Evolutionary conservation across 352 stramenopile genomes (phyloP).

Genomic region (Globisporangium ultimum): DNA sequence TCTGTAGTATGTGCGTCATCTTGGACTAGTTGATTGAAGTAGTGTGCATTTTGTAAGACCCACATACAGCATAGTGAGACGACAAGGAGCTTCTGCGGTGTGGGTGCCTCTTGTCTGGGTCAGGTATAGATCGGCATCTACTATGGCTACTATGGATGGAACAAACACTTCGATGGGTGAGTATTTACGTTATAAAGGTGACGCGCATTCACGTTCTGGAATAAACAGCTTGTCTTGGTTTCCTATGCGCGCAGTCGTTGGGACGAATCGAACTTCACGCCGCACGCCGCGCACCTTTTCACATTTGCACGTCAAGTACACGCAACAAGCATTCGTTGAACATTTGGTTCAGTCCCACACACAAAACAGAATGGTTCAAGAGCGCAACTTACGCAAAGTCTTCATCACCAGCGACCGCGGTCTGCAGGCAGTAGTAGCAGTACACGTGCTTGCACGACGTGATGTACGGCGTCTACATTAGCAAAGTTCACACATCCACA

Average conservation of each 20-base stretch:
- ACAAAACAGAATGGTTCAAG: not conserved
- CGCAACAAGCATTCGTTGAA: not conserved
- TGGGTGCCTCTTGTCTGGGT: too few species aligned
- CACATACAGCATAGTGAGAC: too few species aligned
- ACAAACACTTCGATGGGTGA: too few species aligned
- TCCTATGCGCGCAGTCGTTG: conserved; percentile 41
- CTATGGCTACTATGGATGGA: too few species aligned
- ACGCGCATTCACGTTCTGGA: too few species aligned
- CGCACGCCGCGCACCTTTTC: conserved; percentile 55
- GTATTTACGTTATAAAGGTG: too few species aligned
- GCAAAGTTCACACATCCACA: not conserved
- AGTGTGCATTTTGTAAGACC: not conserved
- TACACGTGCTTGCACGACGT: conserved; percentile 86
- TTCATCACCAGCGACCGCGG: conserved; percentile 61
- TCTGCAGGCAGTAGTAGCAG: conserved; percentile 86
- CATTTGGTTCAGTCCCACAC: too few species aligned
- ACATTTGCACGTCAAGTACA: not conserved
- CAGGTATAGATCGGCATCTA: too few species aligned
- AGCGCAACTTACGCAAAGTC: conserved; percentile 56
- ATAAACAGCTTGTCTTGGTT: not conserved
- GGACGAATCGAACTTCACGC: conserved; percentile 63
- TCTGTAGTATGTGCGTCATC: not conserved
- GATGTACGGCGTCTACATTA: conserved; percentile 74
- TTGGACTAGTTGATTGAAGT: not conserved
- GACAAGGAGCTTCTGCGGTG: too few species aligned